Evolutionary conservation across 768 basidiomycete genomes (phyloP).

Genomic region (Pulveroboletus sp.): DNA sequence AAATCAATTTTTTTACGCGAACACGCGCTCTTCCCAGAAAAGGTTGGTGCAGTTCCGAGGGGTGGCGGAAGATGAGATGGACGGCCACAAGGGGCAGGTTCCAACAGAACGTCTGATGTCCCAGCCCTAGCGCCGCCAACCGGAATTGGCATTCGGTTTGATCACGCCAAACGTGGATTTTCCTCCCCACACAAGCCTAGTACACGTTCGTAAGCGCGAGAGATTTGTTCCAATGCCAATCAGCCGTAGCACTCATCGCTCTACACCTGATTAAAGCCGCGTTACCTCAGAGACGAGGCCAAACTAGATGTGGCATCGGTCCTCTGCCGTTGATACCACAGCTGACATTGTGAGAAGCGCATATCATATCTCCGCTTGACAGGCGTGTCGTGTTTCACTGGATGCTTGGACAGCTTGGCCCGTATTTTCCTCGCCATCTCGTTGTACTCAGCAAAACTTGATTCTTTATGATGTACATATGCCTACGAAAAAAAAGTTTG

Average conservation of each 20-base stretch:
- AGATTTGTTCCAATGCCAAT: constrained; percentile 5
- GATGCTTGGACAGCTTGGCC: too few relatives aligned
- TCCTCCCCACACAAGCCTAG: not conserved
- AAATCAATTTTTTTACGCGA: not conserved
- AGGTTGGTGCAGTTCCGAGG: constrained; percentile 6
- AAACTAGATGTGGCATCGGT: not conserved
- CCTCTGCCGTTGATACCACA: not conserved
- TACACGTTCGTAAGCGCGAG: not conserved
- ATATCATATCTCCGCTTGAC: constrained; percentile 2
- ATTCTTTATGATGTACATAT: constrained; percentile 33
- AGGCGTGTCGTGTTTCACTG: constrained; percentile 7
- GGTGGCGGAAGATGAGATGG: constrained; percentile 11
- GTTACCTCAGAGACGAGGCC: constrained; percentile 6
- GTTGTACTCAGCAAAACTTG: constrained; percentile 27
- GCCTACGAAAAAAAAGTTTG: constrained; percentile 25
- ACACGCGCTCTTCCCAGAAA: constrained; percentile 13
- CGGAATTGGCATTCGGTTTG: constrained; percentile 19
- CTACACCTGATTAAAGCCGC: constrained; percentile 10
- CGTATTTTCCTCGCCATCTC: too few relatives aligned
- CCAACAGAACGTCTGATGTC: constrained; percentile 31
- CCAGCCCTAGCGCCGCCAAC: not conserved
- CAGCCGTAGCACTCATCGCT: constrained; percentile 2
- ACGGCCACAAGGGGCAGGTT: constrained; percentile 20
- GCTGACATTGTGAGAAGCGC: constrained; percentile 6
- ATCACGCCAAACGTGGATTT: constrained; percentile 16